phyloP scores from a whole-genome alignment of 2,329 filamentous ascomycete genomes.

The Penicillium sumatraense region DNA sequence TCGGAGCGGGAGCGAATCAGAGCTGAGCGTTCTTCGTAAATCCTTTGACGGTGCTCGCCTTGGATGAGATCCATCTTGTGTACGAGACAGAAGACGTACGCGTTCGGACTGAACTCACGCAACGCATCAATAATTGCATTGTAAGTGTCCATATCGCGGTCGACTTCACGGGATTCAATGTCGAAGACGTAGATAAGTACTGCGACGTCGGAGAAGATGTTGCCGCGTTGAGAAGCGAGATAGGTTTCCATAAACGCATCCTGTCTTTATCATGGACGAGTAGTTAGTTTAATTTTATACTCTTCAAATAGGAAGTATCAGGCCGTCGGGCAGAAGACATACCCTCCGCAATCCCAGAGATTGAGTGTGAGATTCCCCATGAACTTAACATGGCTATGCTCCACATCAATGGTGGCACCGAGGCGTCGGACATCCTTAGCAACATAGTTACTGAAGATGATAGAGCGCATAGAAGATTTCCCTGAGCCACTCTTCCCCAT shows the following conservation, averaged over 20 bases:
- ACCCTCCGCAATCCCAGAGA: conserved; percentile 97
- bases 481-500: conserved; percentile 98
- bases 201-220: conserved; percentile 95
- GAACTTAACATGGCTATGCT: conserved; percentile 98
- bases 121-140: conserved; percentile 86
- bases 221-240: conserved; percentile 89
- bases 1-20: conserved; percentile 77
- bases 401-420: conserved; percentile 96
- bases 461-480: conserved; percentile 97
- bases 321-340: conserved; percentile 34
- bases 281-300: neutral
- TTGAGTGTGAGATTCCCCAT: conserved; percentile 97
- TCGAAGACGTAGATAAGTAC: conserved; percentile 99
- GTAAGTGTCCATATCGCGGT: conserved; percentile 91
- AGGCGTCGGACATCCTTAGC: conserved; percentile 91
- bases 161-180: conserved; percentile 93
- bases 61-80: conserved; percentile 99
- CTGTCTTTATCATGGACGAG: conserved; percentile 61
- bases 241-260: conserved; percentile 99
- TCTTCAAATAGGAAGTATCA: neutral
- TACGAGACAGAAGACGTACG: conserved; percentile 90
- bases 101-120: conserved; percentile 77
- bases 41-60: conserved; percentile 72
- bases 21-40: conserved; percentile 82
- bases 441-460: conserved; percentile 99